Percentiles rank a stretch among this genome's conserved stretches.
Evolutionary conservation across 768 basidiomycete genomes (phyloP).

Genomic region (Myochromella boudieri): DNA sequence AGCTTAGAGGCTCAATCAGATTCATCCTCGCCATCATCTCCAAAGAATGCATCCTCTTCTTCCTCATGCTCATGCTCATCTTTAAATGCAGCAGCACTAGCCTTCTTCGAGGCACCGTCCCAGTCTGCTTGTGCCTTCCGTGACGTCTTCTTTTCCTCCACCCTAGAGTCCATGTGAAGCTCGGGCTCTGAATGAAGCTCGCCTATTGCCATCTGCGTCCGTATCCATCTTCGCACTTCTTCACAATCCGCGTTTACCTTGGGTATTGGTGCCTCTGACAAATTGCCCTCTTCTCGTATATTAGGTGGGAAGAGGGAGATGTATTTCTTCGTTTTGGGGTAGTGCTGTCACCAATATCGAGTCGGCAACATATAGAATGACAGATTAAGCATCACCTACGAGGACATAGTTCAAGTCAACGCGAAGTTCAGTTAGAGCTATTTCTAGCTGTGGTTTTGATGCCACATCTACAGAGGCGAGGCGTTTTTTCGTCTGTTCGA

Average conservation of each 20-base stretch:
- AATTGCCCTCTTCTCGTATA: slow-evolving; percentile 37
- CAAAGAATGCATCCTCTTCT: slow-evolving; percentile 40
- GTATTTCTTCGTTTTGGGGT: slow-evolving; percentile 85
- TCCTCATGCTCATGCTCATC: slow-evolving; percentile 15
- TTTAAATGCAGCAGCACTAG: not conserved
- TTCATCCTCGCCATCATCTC: slow-evolving; percentile 34
- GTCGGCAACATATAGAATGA: not conserved
- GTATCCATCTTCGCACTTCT: slow-evolving; percentile 60
- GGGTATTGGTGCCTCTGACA: slow-evolving; percentile 24
- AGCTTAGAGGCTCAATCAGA: too few relatives aligned
- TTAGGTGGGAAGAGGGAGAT: slow-evolving; percentile 86
- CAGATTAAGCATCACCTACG: slow-evolving; percentile 36
- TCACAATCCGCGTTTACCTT: slow-evolving; percentile 53
- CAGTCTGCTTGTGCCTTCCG: slow-evolving; percentile 4
- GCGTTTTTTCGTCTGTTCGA: slow-evolving; percentile 64
- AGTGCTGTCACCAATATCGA: slow-evolving; percentile 53
- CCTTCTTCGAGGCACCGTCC: slow-evolving; percentile 8
- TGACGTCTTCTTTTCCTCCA: slow-evolving; percentile 7
- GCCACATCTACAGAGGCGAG: slow-evolving; percentile 36
- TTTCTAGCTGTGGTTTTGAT: slow-evolving; percentile 41
- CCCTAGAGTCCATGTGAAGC: slow-evolving; percentile 26
- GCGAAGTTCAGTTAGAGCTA: slow-evolving; percentile 60
- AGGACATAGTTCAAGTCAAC: slow-evolving; percentile 90
- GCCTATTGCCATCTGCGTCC: slow-evolving; percentile 57
- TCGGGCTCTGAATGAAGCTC: slow-evolving; percentile 66